phyloP scores from a whole-genome alignment of 805 yeast species.

The Wickerhamomyces sydowiorum region DNA sequence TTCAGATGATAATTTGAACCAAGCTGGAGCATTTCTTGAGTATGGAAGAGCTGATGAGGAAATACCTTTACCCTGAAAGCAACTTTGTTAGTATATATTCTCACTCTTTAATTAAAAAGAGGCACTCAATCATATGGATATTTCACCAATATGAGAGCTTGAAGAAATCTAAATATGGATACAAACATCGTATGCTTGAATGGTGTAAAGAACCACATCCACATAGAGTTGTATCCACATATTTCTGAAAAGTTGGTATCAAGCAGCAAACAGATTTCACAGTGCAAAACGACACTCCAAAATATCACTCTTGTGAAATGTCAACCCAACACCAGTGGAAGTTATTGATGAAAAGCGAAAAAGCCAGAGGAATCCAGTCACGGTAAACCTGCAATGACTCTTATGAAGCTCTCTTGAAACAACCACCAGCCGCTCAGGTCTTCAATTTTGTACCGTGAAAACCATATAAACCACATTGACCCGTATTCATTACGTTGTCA shows the following conservation, averaged over 20 bases:
- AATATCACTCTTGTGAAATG: background rate
- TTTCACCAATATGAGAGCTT: conserved; percentile 1
- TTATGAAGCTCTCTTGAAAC: background rate
- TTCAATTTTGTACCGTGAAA: background rate
- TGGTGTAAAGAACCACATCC: too few relatives aligned
- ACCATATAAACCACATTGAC: conserved; percentile 19
- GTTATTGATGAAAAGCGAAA: background rate
- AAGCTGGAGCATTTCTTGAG: conserved; percentile 97
- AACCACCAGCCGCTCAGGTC: background rate
- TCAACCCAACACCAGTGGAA: background rate
- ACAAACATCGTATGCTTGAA: background rate
- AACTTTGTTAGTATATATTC: conserved; percentile 35
- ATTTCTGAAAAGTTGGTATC: conserved; percentile 41
- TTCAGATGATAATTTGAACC: conserved; percentile 97
- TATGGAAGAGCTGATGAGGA: conserved; percentile 98
- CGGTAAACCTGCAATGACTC: background rate
- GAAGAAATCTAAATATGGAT: background rate
- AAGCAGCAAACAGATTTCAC: conserved; percentile 30
- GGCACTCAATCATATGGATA: background rate
- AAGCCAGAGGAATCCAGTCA: background rate
- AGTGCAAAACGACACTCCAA: background rate
- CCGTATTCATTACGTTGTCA: conserved; percentile 21
- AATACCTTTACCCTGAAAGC: conserved; percentile 94
- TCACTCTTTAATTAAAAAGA: background rate
- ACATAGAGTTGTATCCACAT: conserved; percentile 12